Conservation (phyloP, 108 stramenopile species). For the Nitzschia sp. region DNA sequence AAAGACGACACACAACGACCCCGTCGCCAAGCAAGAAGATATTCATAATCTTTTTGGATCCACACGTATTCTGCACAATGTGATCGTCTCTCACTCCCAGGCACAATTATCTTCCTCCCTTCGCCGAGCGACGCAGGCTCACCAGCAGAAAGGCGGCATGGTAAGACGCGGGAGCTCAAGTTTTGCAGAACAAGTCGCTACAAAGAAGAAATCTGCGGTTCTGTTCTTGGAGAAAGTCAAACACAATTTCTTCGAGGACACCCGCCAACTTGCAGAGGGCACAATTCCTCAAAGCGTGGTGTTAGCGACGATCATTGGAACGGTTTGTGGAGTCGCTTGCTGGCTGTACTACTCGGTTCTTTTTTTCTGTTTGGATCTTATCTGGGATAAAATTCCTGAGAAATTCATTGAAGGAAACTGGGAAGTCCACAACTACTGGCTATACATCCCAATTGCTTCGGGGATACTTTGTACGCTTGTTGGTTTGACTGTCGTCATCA, state of each 20-base stretch:
- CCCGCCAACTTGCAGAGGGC: slow-evolving; percentile 48
- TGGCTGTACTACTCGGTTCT: slow-evolving; percentile 59
- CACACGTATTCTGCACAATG: slow-evolving; percentile 12
- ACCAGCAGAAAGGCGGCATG: background rate
- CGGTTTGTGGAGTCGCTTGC: slow-evolving; percentile 64
- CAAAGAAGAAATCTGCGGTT: slow-evolving; percentile 2
- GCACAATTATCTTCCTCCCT: background rate
- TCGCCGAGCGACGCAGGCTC: background rate
- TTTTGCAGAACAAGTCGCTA: background rate
- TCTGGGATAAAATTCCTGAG: slow-evolving; percentile 62
- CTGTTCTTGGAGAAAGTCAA: slow-evolving; percentile 31
- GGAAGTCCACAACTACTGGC: slow-evolving; percentile 34
- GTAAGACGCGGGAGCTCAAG: background rate
- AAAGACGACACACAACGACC: slow-evolving; percentile 15
- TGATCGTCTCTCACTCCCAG: background rate
- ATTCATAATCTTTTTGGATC: slow-evolving; percentile 4
- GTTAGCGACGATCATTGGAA: slow-evolving; percentile 52
- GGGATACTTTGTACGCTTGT: slow-evolving; percentile 38
- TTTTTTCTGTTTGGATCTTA: slow-evolving; percentile 34
- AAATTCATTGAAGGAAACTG: slow-evolving; percentile 38
- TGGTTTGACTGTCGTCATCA: slow-evolving; percentile 52
- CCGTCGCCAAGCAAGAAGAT: slow-evolving; percentile 1
- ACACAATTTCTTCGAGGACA: slow-evolving; percentile 49
- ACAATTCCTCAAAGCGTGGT: slow-evolving; percentile 63
- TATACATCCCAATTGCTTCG: slow-evolving; percentile 64